Evolutionary conservation across 192 early-diverging fungal species (phyloP).

Genomic region (Chytriomyces confervae): DNA sequence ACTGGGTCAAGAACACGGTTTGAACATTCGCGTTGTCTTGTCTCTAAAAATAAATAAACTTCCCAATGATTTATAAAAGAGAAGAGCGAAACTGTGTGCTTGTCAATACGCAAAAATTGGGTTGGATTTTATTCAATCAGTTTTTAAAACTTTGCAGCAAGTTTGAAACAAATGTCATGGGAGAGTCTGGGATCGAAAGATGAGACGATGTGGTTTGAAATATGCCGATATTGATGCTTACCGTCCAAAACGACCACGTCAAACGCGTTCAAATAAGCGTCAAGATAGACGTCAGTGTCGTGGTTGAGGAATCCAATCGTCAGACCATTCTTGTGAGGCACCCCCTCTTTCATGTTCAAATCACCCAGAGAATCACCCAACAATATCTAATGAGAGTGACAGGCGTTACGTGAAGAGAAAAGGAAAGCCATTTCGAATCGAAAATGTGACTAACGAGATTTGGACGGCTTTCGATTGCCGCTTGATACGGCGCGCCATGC

Average conservation of each 20-base stretch:
- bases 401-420: constrained; percentile 12
- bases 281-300: constrained; percentile 57
- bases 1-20: constrained; percentile 15
- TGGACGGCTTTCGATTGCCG: constrained; percentile 46
- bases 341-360: constrained; percentile 68
- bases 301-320: constrained; percentile 76
- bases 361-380: constrained; percentile 78
- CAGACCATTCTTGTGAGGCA: constrained; percentile 61
- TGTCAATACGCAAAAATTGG: neutral
- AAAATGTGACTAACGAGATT: constrained; percentile 53
- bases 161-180: constrained; percentile 22
- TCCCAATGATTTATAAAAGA: neutral
- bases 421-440: neutral
- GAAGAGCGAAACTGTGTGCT: neutral
- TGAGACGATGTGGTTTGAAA: too few species aligned
- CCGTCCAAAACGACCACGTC: constrained; percentile 71
- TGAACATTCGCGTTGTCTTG: neutral
- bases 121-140: neutral
- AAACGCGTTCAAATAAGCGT: constrained; percentile 60
- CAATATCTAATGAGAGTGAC: constrained; percentile 47
- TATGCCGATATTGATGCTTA: too few species aligned
- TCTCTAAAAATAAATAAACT: neutral
- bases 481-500: constrained; percentile 51
- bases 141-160: constrained; percentile 10
- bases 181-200: neutral